Evolutionary conservation across 169 alveolate genomes (phyloP).

Genomic region (Plasmodium fragile): DNA sequence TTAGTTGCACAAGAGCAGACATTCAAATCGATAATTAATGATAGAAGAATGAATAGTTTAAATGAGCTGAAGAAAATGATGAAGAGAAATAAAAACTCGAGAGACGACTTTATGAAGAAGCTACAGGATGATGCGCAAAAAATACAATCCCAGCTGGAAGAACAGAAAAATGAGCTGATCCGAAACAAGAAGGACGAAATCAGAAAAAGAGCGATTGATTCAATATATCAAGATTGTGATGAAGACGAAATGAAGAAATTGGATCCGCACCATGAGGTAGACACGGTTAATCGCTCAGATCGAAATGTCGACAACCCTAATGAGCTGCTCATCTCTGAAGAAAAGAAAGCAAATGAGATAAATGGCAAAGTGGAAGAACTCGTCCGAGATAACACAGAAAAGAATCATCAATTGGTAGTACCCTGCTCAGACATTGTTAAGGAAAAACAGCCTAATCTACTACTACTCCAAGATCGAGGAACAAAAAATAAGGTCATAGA

Average conservation of each 20-base stretch:
- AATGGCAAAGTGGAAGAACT: background rate
- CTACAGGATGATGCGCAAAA: slow-evolving; percentile 56
- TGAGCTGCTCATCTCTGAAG: background rate
- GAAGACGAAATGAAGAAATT: background rate
- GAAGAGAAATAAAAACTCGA: slow-evolving; percentile 3
- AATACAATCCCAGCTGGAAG: slow-evolving; percentile 36
- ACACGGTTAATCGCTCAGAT: background rate
- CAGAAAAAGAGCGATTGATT: slow-evolving; percentile 36
- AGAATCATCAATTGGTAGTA: background rate
- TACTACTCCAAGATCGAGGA: background rate
- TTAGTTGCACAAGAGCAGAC: slow-evolving; percentile 27
- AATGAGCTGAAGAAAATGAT: slow-evolving; percentile 27
- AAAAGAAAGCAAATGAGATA: background rate
- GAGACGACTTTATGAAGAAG: slow-evolving; percentile 19
- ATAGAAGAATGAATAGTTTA: slow-evolving; percentile 58
- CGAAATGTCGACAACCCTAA: background rate
- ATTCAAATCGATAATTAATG: slow-evolving; percentile 42
- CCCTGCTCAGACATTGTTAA: background rate
- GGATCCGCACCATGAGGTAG: slow-evolving; percentile 4
- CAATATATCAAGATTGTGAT: slow-evolving; percentile 8
- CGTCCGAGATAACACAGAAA: background rate
- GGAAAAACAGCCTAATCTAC: background rate
- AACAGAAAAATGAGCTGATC: slow-evolving; percentile 23
- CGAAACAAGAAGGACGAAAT: slow-evolving; percentile 22
- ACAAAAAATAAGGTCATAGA: slow-evolving; percentile 40